phyloP scores from a whole-genome alignment of 306 rosid genomes.

The Senna tora region DNA sequence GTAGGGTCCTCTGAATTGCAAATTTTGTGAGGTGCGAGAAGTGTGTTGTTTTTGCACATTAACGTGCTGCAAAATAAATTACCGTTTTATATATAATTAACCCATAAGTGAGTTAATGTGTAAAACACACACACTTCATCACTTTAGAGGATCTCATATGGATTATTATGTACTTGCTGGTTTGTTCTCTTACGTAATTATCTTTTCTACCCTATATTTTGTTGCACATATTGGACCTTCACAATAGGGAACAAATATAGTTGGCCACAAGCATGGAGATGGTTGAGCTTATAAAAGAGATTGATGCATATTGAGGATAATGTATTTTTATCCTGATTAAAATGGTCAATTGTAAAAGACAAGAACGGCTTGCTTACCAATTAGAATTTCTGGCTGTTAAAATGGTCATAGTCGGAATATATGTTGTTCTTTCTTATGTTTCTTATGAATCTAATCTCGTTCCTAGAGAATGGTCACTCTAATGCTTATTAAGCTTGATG shows the following conservation, averaged over 20 bases:
- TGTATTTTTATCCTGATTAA: not conserved
- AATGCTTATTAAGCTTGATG: not conserved
- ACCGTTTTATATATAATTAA: too few relatives aligned
- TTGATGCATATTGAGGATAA: conserved; percentile 4
- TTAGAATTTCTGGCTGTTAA: conserved; percentile 8
- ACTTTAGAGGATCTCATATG: too few relatives aligned
- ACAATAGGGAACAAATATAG: not conserved
- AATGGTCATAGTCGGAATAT: conserved; percentile 4
- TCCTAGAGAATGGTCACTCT: conserved; percentile 2
- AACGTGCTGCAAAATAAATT: too few relatives aligned
- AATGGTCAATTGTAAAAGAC: not conserved
- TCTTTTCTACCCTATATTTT: too few relatives aligned
- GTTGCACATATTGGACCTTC: conserved; percentile 1
- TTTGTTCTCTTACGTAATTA: too few relatives aligned
- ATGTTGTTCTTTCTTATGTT: not conserved
- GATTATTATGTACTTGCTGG: conserved; percentile 11
- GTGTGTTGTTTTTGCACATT: too few relatives aligned
- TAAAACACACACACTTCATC: too few relatives aligned
- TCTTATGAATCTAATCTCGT: not conserved
- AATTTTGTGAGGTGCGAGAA: too few relatives aligned
- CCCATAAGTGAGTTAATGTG: too few relatives aligned
- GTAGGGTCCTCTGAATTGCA: too few relatives aligned
- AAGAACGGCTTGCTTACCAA: not conserved
- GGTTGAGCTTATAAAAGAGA: conserved; percentile 14
- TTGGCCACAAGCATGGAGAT: not conserved